Base-by-base conservation (phyloP, 2,329 filamentous ascomycete species). In the Fusarium transvaalense region DNA sequence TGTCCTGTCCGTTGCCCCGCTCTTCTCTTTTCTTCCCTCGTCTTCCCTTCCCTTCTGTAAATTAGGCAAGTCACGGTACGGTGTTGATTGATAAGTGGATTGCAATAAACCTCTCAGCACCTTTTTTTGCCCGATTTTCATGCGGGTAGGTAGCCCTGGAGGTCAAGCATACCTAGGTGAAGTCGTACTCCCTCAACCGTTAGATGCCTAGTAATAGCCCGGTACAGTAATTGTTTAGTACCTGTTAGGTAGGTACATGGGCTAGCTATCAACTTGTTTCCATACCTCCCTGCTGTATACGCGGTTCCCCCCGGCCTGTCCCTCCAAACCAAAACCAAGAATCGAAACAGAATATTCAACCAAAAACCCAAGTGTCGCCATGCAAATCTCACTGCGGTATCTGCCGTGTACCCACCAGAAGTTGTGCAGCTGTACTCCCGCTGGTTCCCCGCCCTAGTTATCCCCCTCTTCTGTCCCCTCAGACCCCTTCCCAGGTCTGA, bases 381-480 rank as follows among this genome's bases (percentile, higher is more conserved):
- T 54, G 42, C n/a, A 58, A 63, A 67, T 54, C 58, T 60, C 58
- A 47, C 25, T 38, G 45, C 64, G 53, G 64, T 52, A 64, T 60
- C 64, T 68, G 48, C 64, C 64, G 64, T 45, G 38, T 48, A 59
- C 48, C 45, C 56, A 50, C 68, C 56, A 45, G 63, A 55, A 58
- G 52, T 68, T 63, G 23, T 38, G 12, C 17, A n/a, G 13, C n/a
- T 50, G 12, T 23, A 10, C 23, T 38, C 13, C 32, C 32, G 25
- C 13, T 25, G 34, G 12, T 27, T 38, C 46, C 46, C 46, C 32
- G 23, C 46, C 32, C 23, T 27, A 5, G n/a, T n/a, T n/a, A n/a
- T n/a, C 15, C 34, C 25, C 32, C 34, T 50, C 47, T 38, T 25
- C 32, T 50, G 32, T 50, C 31, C 13, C 9, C 46, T 27, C 17